Evolutionary conservation across 805 yeast species (phyloP), one percentile per base, ranked within the genome.

Genomic region (Metschnikowia colocasiae): DNA sequence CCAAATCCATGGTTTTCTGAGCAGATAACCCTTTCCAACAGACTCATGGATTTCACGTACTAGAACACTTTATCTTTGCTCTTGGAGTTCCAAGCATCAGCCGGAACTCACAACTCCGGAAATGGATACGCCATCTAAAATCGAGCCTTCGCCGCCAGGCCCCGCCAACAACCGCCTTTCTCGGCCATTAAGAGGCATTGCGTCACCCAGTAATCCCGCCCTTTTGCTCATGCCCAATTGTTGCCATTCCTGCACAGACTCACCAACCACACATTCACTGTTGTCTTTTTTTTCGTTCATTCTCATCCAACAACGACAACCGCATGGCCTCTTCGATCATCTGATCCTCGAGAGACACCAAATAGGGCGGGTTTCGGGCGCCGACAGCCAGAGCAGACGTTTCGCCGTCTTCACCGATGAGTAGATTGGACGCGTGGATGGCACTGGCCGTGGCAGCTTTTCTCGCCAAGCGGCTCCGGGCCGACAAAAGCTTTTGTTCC

Each of bases 361-460:
- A 40, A 37, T 46, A 52, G 25, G 37, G 50, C 31, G 46, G 50
- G 32, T 47, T 47, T 7, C 36, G 45, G 4, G 27, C 32, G 18
- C n/a, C 31, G 3, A 32, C 29, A 7, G 19, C 39, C 16, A 33
- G 34, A 9, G 46, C 34, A 7, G 46, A 39, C 3, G 52, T 20
- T 12, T 31, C 57, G 2, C 38, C 48, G 38, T 56, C 53, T 36
- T 54, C 63, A 43, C 67, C 58, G 13, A 84, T 71, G 27, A 89
- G 61, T 57, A 88, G 76, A 47, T 90, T 89, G 10, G 95, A 82
- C 2, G 95, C 91, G 65, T 92, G 98, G 33, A 92, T 79, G 0
- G 96, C 96, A 29, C 88, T 87, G 0, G 98, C 98, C 12, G 96
- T 88, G 0, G 97, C 97, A 0, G 97, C 83, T 58, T 89, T 78